Base-by-base conservation (phyloP, 2,329 filamentous ascomycete genomes). In the Myriosclerotinia duriaeana region DNA sequence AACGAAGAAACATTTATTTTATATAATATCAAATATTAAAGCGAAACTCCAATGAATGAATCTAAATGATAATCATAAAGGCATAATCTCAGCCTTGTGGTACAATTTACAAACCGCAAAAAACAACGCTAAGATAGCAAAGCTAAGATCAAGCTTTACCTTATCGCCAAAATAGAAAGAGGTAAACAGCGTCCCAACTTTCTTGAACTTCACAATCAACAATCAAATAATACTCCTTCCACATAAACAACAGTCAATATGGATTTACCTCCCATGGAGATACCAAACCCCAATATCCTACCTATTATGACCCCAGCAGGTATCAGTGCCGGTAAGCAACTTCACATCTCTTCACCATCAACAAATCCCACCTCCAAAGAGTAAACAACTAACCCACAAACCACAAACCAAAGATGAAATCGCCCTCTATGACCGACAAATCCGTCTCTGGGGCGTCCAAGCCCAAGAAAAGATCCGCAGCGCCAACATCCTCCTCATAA, bases 381-480 rank as follows among this genome's bases (percentile, higher is more conserved):
- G 2, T 4, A 14, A 38, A 50, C 9, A 44, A 8, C 44, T 59
- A 60, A 65, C 22, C 42, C 12, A 34, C 17, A n/a, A 9, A 34
- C 38, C n/a, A 22, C 14, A 14, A 20, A 5, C 8, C 30, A 26
- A 44, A 92, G 95, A 98, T 78, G 95, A 99, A 77, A 96, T 98
- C 75, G 95, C 94, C 17, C 87, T 98, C 7, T 99, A 99, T 77
- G 95, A 99, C 79, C 89, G 95, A 60, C 95, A 99, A 78, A 97
- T 99, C 74, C 90, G 95, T 64, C 87, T 99, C 40, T 99, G 95
- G 95, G 95, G 95, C 53, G 91, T 98, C 75, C 89, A 95, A 74
- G 95, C 95, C 8, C 95, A 99, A 78, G 90, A 96, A 77, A 92
- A 90, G 76, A 93, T 99, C 67, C 92, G 94, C 73, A 90, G 86